phyloP scores from a whole-genome alignment of 306 rosid species.

The Prunus mume region DNA sequence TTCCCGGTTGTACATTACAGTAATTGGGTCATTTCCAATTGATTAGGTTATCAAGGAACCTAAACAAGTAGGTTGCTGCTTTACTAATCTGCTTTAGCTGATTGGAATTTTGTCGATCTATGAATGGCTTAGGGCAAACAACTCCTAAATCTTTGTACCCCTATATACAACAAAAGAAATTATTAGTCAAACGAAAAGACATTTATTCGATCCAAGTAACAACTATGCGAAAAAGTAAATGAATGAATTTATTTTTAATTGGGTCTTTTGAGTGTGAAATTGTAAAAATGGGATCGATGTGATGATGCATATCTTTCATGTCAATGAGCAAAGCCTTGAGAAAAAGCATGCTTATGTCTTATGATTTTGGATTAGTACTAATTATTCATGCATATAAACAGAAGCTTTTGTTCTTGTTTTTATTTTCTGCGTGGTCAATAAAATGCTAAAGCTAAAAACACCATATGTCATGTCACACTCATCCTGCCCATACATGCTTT shows the following conservation, averaged over 20 bases:
- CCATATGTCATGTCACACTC: slow-evolving; percentile 50
- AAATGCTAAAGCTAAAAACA: slow-evolving; percentile 38
- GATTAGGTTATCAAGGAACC: neutral
- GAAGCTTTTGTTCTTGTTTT: slow-evolving; percentile 24
- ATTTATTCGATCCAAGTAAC: neutral
- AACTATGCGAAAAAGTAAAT: neutral
- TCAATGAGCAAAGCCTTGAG: slow-evolving; percentile 26
- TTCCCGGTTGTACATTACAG: neutral
- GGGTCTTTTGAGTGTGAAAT: slow-evolving; percentile 24
- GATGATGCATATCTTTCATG: slow-evolving; percentile 30
- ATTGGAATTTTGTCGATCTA: no score
- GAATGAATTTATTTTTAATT: no score
- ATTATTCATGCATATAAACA: slow-evolving; percentile 29
- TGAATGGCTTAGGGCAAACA: neutral
- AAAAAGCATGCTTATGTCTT: slow-evolving; percentile 29
- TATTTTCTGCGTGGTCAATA: slow-evolving; percentile 23
- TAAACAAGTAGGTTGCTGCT: neutral
- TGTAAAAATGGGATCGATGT: slow-evolving; percentile 7
- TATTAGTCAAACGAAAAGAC: slow-evolving; percentile 1
- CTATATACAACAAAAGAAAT: neutral
- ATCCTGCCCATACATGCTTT: slow-evolving; percentile 41
- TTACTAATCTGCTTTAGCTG: no score
- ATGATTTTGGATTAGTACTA: slow-evolving; percentile 39
- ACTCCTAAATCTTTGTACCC: neutral
- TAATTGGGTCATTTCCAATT: no score